A percentile compares a stretch with the other conserved stretches of the same genome.
Evolutionary conservation across 225 moss, liverwort and hornwort genomes (phyloP).

Genomic region (Polytrichum formosum): DNA sequence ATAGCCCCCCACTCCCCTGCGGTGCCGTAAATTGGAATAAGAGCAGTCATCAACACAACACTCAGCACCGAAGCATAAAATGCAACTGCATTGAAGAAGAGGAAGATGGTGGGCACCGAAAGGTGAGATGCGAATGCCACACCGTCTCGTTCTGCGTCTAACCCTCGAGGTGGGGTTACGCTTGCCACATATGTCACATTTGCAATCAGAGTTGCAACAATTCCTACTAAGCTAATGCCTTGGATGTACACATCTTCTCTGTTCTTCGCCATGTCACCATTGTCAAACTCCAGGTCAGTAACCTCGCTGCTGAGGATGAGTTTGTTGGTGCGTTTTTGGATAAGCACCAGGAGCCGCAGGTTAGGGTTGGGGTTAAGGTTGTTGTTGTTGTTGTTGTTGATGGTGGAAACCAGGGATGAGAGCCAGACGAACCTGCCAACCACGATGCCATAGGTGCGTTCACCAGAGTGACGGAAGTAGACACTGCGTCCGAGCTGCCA

Average conservation of each 20-base stretch:
- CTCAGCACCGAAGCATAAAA: slow-evolving; percentile 28
- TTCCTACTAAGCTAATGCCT: slow-evolving; percentile 17
- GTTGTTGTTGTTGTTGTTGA: neutral
- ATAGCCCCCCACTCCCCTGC: slow-evolving; percentile 30
- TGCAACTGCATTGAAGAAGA: slow-evolving; percentile 30
- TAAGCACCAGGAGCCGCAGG: slow-evolving; percentile 22
- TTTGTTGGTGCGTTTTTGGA: slow-evolving; percentile 32
- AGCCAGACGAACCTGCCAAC: slow-evolving; percentile 32
- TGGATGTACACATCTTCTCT: slow-evolving; percentile 20
- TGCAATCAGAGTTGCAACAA: slow-evolving; percentile 22
- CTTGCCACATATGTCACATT: slow-evolving; percentile 19
- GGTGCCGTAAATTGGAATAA: slow-evolving; percentile 36
- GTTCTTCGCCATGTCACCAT: slow-evolving; percentile 19
- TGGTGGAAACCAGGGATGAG: neutral
- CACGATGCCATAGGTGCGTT: slow-evolving; percentile 20
- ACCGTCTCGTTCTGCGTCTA: slow-evolving; percentile 9
- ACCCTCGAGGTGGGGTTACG: slow-evolving; percentile 13
- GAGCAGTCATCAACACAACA: slow-evolving; percentile 40
- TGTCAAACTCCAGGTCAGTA: slow-evolving; percentile 26
- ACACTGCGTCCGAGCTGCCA: slow-evolving; percentile 31
- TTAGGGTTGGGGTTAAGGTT: neutral
- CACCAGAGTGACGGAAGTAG: slow-evolving; percentile 25
- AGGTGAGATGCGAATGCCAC: slow-evolving; percentile 15
- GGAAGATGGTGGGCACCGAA: slow-evolving; percentile 17
- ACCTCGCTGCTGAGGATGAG: slow-evolving; percentile 35